Percentiles rank a stretch among this genome's conserved stretches.
These are phyloP conservation scores for Heterobasidion occidentale DNA, from an alignment of 1,284 basidiomycete species.

Conservation along the genomic window DNA sequence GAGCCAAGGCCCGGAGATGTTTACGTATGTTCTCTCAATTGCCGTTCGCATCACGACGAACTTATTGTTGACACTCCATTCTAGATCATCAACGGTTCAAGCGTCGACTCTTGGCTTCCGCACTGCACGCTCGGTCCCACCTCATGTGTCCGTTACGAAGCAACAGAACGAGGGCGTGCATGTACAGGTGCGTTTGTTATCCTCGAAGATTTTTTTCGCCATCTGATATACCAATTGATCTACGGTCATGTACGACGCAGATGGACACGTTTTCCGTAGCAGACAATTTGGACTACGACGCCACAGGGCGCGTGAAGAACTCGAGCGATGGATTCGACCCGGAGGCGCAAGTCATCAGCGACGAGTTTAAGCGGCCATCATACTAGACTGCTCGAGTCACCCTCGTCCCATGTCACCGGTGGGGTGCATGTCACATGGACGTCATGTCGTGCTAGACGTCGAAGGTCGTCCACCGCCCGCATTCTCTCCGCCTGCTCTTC, in stretches of 20 bases:
- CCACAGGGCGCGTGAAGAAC: conserved; percentile 33
- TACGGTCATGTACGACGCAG: conserved; percentile 15
- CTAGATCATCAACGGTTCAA: conserved; percentile 20
- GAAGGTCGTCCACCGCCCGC: not conserved
- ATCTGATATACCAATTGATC: not conserved
- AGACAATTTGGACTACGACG: conserved; percentile 38
- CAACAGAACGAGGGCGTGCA: conserved; percentile 35
- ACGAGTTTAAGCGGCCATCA: conserved; percentile 57
- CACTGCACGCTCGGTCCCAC: conserved; percentile 12
- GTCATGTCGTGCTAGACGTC: not conserved
- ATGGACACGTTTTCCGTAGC: conserved; percentile 52
- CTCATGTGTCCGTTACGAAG: conserved; percentile 23
- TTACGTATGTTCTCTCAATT: conserved; percentile 38
- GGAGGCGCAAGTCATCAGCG: conserved; percentile 46
- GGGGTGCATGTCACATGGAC: not conserved
- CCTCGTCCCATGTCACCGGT: not conserved
- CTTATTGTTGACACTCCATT: conserved; percentile 8
- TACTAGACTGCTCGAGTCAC: conserved; percentile 18
- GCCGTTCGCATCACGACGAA: not conserved
- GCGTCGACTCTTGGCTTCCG: not conserved
- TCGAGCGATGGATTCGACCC: conserved; percentile 36
- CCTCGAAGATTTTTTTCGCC: not conserved
- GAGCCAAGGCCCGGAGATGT: conserved; percentile 41
- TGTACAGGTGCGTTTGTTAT: conserved; percentile 35
- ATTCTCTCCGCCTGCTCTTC: not conserved